Evolutionary conservation across 208 protist genomes (phyloP).

Genomic region (Trichomonas tenax): DNA sequence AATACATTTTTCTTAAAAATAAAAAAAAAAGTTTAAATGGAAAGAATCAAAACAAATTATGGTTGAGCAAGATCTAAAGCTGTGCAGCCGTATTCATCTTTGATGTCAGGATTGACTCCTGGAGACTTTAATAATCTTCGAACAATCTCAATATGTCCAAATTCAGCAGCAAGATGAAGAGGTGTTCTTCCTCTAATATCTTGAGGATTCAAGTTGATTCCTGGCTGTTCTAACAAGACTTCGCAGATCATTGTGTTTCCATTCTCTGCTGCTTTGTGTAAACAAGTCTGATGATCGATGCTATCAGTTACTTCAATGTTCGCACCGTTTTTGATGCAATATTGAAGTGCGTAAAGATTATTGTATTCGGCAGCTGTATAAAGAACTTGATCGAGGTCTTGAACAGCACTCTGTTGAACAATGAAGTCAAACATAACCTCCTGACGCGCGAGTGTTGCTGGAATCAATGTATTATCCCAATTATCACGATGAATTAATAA

Average conservation of each 20-base stretch:
- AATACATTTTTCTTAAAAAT: background rate
- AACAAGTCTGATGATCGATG: background rate
- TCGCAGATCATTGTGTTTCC: background rate
- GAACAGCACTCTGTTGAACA: background rate
- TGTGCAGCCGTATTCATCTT: background rate
- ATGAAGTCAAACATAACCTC: background rate
- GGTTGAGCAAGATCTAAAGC: background rate
- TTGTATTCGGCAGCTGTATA: background rate
- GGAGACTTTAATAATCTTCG: background rate
- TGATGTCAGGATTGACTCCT: background rate
- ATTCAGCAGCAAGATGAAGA: background rate
- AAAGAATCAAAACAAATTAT: background rate
- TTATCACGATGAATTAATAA: background rate
- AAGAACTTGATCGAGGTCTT: background rate
- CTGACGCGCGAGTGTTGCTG: background rate
- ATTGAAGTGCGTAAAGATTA: background rate
- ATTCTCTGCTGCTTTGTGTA: background rate
- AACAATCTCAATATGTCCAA: background rate
- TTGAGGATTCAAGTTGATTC: background rate
- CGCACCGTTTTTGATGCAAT: background rate
- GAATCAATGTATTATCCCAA: background rate
- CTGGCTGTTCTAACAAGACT: background rate
- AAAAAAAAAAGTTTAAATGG: no score
- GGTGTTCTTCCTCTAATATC: background rate
- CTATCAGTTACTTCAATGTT: background rate